Evolutionary conservation across 306 rosid species (phyloP).

Genomic region (Abrus pulchellus): DNA sequence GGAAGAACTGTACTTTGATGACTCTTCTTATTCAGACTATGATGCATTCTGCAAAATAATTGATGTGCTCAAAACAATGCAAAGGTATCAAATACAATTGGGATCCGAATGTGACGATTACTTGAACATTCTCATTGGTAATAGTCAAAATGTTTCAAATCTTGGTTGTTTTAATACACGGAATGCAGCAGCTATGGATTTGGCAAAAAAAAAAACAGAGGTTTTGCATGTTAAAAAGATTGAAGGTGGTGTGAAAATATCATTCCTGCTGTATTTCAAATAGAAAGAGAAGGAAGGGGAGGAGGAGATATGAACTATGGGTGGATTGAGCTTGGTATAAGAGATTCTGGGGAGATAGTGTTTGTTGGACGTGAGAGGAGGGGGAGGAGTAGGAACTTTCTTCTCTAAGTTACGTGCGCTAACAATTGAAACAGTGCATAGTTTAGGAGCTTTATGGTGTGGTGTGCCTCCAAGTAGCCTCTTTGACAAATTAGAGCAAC

Average conservation of each 20-base stretch:
- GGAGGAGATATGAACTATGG: neutral
- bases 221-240: too few species aligned
- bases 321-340: neutral
- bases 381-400: neutral
- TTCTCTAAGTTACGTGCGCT: constrained; percentile 38
- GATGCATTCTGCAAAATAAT: too few species aligned
- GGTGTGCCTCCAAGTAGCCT: neutral
- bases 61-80: neutral
- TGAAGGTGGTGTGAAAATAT: too few species aligned
- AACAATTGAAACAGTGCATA: neutral
- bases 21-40: neutral
- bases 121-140: too few species aligned
- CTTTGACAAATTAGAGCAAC: constrained; percentile 15
- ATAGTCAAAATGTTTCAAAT: too few species aligned
- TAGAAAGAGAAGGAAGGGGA: neutral
- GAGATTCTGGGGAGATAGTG: neutral
- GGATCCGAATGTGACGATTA: neutral
- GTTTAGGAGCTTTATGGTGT: constrained; percentile 6
- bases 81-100: constrained; percentile 10
- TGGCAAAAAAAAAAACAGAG: too few species aligned
- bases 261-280: constrained; percentile 1
- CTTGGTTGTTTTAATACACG: too few species aligned
- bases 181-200: too few species aligned
- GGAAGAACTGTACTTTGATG: constrained; percentile 40
- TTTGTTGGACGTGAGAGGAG: neutral